Base-by-base conservation (phyloP, 345 rosid species). In the Aquilaria yunnanensis region DNA sequence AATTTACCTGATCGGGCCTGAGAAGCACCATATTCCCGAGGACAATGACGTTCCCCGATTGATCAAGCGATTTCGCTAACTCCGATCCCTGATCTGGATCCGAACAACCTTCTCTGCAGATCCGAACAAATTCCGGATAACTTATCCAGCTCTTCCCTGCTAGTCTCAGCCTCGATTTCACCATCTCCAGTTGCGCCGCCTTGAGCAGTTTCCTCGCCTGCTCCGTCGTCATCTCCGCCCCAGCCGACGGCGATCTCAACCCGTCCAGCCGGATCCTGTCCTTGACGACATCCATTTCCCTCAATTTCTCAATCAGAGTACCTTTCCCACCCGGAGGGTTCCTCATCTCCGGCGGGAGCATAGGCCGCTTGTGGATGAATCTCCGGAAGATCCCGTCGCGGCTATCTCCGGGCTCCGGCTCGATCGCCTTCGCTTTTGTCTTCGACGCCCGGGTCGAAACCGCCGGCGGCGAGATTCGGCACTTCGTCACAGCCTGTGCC, bases 1-100 rank as follows among this genome's bases (percentile, higher is more conserved):
- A 48, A 63, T 74, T 51, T 78, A 94, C 99, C 97, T 87, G 85
- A 13, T 91, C 85, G 2, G 99, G 96, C 59, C 70, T 73, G 37
- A 95, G 77, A 59, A 87, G 77, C 57, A 91, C 99, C 10, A 60
- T 63, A 14, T 85, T 68, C 30, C 96, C 92, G 46, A 91, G n/a
- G 3, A 95, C 87, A 66, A 95, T 75, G 1, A 87, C 99, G 63
- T 63, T 75, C 51, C 99, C 97, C 0, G 96, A 84, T 59, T 91
- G 87, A 46, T 91, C 97, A 0, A 95, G 86, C 76, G 65, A 61
- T 68, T 78, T 81, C 5, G 96, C 93, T 1, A 83, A 63, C 68
- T 46, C 72, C 53, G 37, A 34, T 2, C 85, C 97, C 52, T 78
- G 72, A 48, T 72, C 78, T 31, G 74, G 75, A 83, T 85, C 96